Percentiles rank a stretch among this genome's conserved stretches.
phyloP scores from a whole-genome alignment of 106 monocot species.

The Narthecium ossifragum region DNA sequence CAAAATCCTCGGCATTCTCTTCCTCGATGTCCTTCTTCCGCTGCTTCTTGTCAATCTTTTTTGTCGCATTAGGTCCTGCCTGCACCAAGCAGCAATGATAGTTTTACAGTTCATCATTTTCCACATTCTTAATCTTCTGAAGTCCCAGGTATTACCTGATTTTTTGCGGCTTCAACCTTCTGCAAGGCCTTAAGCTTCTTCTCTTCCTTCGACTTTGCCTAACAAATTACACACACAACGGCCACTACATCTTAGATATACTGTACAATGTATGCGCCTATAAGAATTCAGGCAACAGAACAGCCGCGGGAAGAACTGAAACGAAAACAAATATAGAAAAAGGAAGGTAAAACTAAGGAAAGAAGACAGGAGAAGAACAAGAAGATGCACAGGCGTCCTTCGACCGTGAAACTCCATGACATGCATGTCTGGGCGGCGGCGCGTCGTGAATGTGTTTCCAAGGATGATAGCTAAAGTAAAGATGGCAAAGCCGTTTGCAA shows the following conservation, averaged over 20 bases:
- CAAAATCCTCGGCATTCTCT: constrained; percentile 71
- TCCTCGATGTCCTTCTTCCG: constrained; percentile 42
- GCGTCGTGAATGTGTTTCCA: no score
- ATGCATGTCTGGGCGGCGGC: no score
- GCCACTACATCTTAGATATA: background rate
- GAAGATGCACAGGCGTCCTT: background rate
- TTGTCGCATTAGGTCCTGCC: constrained; percentile 35
- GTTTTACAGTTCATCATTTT: background rate
- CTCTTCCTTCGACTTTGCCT: constrained; percentile 80
- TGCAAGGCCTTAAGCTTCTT: constrained; percentile 79
- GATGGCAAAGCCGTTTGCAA: background rate
- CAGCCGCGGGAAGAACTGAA: no score
- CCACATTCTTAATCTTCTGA: background rate
- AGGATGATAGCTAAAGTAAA: background rate
- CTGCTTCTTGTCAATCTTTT: constrained; percentile 70
- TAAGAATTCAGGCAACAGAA: background rate
- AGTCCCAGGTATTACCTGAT: constrained; percentile 38
- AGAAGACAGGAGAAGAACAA: background rate
- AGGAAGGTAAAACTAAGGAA: background rate
- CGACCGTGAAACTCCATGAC: background rate
- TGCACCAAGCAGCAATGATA: constrained; percentile 29
- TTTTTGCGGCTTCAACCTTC: constrained; percentile 60
- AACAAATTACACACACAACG: background rate
- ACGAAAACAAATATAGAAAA: background rate
- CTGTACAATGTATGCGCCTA: background rate